Evolutionary conservation across 1,139 yeast species (phyloP), one percentile per base, ranked within the genome.

Genomic region (Protomyces inundatus): DNA sequence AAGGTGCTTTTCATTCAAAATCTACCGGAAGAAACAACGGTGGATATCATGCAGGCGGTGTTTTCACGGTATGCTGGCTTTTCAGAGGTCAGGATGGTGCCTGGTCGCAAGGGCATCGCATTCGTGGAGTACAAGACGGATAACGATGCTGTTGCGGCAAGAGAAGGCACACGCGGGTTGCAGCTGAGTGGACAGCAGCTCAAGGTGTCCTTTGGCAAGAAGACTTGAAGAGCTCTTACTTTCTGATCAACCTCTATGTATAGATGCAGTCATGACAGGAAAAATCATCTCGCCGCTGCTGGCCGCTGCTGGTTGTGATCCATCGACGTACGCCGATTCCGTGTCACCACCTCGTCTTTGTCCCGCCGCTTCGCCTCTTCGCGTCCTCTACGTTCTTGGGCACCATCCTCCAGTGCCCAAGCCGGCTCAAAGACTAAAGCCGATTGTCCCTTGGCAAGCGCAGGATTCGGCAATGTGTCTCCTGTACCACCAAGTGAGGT

Each of bases 401-500:
- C 16, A 4, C 59, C 64, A 34, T 64, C 65, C 10, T 34, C 16
- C 36, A 64, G 40, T 16, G 61, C 61, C 61, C 62, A 64, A 10
- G 66, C 66, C 6, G 66, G 65, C 23, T 33, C 39, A 46, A 48
- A 64, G 14, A 66, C 70, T 4, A 67, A 70, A 32, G 66, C 68
- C 3, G 70, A 74, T 1, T 68, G 72, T 6, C 36, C 52, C 36
- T 45, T 14, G 23, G 16, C 14, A 69, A 88, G 77, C 63, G 76
- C 78, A 1, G 93, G 95, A 72, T 90, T 90, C 46, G 80, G 83
- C 1, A 80, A 71, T 0, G 97, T 90, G 58, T 83, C 82, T 66
- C 81, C 75, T 1, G 82, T 76, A 0, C 96, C 95, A 3, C 97
- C 97, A 45, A 90, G 75, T 14, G 95, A 86, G 1, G 97, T 88